phyloP scores from a whole-genome alignment of 352 stramenopile genomes.

The Globisporangium carolinianum region DNA sequence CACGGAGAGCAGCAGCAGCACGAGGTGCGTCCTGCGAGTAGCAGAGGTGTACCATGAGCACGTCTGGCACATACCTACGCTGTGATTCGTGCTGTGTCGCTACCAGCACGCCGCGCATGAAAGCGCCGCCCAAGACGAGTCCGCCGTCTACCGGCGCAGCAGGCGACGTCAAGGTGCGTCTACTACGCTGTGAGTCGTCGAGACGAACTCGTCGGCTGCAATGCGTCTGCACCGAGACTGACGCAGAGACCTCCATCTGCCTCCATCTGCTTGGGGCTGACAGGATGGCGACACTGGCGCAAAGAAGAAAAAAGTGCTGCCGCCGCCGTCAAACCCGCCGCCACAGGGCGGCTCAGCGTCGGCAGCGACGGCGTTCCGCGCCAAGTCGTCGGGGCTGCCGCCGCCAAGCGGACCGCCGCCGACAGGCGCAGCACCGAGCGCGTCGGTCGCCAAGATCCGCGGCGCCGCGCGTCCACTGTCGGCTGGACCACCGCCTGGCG shows the following conservation, averaged over 20 bases:
- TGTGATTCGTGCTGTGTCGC: not conserved
- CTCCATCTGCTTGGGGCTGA: not conserved
- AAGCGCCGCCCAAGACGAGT: slow-evolving; percentile 31
- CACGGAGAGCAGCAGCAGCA: not conserved
- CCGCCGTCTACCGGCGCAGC: slow-evolving; percentile 12
- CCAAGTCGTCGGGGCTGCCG: slow-evolving; percentile 44
- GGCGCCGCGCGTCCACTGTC: slow-evolving; percentile 42
- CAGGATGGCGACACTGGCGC: slow-evolving; percentile 17
- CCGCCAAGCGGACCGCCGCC: slow-evolving; percentile 59
- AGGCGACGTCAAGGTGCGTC: slow-evolving; percentile 21
- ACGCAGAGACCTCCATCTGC: not conserved
- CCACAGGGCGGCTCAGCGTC: slow-evolving; percentile 40
- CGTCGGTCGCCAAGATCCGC: slow-evolving; percentile 72
- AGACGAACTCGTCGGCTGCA: no score
- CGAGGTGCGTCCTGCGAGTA: not conserved
- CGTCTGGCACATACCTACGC: not conserved
- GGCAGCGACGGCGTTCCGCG: slow-evolving; percentile 55
- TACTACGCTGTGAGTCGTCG: not conserved
- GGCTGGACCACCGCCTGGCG: slow-evolving; percentile 22
- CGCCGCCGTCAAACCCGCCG: slow-evolving; percentile 59
- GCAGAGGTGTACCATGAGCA: not conserved
- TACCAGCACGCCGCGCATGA: slow-evolving; percentile 14
- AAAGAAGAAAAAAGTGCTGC: slow-evolving; percentile 64
- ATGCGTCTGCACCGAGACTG: not conserved
- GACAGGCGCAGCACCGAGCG: slow-evolving; percentile 28